phyloP scores from a whole-genome alignment of 805 yeast genomes.

The Ogataea chonburiensis region DNA sequence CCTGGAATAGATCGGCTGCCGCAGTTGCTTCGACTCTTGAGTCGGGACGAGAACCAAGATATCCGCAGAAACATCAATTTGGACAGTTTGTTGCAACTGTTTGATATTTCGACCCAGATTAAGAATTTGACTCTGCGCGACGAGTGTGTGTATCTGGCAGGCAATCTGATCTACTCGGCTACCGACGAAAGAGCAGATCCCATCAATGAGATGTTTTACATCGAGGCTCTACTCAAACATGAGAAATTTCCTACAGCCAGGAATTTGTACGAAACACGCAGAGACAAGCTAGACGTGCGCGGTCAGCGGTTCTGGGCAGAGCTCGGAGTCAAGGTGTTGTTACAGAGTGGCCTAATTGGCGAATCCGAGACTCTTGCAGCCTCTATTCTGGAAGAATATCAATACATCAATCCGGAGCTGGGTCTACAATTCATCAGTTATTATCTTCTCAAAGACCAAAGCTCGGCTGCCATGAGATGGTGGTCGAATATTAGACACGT shows the following conservation, averaged over 20 bases:
- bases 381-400: constrained; percentile 30
- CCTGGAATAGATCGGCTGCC: constrained; percentile 28
- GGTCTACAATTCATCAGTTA: constrained; percentile 36
- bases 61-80: constrained; percentile 30
- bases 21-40: constrained; percentile 24
- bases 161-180: constrained; percentile 41
- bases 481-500: constrained; percentile 28
- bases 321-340: constrained; percentile 41
- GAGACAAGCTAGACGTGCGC: constrained; percentile 33
- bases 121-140: constrained; percentile 33
- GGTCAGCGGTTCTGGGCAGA: constrained; percentile 54
- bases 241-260: constrained; percentile 37
- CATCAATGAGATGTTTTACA: constrained; percentile 49
- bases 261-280: constrained; percentile 36
- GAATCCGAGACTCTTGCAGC: constrained; percentile 38
- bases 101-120: constrained; percentile 41
- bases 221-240: constrained; percentile 41
- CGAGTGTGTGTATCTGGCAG: constrained; percentile 39
- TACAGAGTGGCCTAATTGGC: constrained; percentile 34
- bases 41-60: constrained; percentile 18
- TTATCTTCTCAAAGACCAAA: constrained; percentile 30
- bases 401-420: constrained; percentile 39
- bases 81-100: constrained; percentile 37
- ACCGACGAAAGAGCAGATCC: constrained; percentile 48
- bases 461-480: constrained; percentile 34